phyloP scores from a whole-genome alignment of 768 basidiomycete species.

The Steccherinum ochraceum region DNA sequence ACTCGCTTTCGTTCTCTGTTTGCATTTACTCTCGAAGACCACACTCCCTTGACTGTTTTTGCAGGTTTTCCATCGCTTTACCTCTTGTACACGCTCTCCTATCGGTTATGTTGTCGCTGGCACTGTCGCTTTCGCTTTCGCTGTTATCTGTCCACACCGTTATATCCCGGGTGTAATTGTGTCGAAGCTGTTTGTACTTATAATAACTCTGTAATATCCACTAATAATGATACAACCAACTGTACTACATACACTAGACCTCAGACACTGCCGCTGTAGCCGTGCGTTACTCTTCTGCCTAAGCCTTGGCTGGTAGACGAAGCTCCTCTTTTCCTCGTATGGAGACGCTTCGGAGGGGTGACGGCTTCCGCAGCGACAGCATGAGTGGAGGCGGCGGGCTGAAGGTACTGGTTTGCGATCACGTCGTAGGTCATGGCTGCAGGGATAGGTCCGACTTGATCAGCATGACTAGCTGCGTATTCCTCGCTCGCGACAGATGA shows the following conservation, averaged over 20 bases:
- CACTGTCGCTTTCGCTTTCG: too few species aligned
- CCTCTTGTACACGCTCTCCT: too few species aligned
- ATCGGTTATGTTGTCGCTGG: too few species aligned
- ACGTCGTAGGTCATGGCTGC: not conserved
- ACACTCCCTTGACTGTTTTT: too few species aligned
- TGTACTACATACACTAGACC: not conserved
- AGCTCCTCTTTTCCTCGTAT: not conserved
- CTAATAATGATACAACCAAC: not conserved
- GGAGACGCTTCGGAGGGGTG: not conserved
- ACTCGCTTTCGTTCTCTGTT: not conserved
- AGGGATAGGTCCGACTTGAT: not conserved
- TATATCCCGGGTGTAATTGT: too few species aligned
- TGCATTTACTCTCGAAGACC: too few species aligned
- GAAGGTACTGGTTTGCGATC: not conserved
- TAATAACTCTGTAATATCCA: not conserved
- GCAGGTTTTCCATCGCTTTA: too few species aligned
- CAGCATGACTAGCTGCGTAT: not conserved
- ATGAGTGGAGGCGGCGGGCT: not conserved
- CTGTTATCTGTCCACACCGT: too few species aligned
- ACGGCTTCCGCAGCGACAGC: not conserved
- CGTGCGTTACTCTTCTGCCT: not conserved
- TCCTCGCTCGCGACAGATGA: not conserved
- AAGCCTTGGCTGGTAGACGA: not conserved
- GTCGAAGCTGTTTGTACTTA: not conserved
- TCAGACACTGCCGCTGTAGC: not conserved